Base-by-base conservation (phyloP, 257 asterid species). In the Plantago major region DNA sequence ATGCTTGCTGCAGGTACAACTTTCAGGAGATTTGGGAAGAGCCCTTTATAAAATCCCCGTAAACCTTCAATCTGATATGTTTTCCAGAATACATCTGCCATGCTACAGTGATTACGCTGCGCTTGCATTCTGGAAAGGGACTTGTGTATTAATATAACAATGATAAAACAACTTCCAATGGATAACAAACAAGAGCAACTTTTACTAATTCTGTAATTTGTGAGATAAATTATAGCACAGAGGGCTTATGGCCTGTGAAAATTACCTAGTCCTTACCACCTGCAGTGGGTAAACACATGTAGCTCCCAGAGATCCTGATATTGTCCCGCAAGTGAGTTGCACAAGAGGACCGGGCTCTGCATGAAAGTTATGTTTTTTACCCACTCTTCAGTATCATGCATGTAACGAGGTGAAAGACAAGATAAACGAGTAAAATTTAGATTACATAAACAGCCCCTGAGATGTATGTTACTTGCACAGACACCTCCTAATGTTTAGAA, bases 1-100 rank as follows among this genome's bases (percentile, higher is more conserved):
- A 93, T 93, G 84, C 97, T 89, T 40, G 97, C 99, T 40, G 96
- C 84, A 11, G 99, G 97, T 30, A 93, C 87, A 2, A 93, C 99
- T 74, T 93, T 93, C 46, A 87, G 95, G 67, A 93, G 95, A 79
- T 93, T 93, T 0, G 99, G 99, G 62, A 87, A 75, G 30, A 93
- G 90, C 14, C 99, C 99, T 74, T 87, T 93, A 68, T 93, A 93
- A 79, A 93, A 93, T 28, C 96, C 99, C 74, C 90, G 40, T 17
- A 78, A 43, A 47, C 99, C 99, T 83, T 93, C 99, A 22, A n/a
- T 65, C 57, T 64, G 63, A 70, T 80, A 66, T 30, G 96, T 93
- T 79, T 79, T 87, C 74, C 77, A 67, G 71, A 93, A 79, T 19
- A 85, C 79, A 59, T 77, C 96, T 3, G 90, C 79, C 97, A 93